Percentiles rank a stretch among this genome's conserved stretches.
Evolutionary conservation across 73 alveolate genomes (phyloP).

Genomic region (Paraurostyla sp.): DNA sequence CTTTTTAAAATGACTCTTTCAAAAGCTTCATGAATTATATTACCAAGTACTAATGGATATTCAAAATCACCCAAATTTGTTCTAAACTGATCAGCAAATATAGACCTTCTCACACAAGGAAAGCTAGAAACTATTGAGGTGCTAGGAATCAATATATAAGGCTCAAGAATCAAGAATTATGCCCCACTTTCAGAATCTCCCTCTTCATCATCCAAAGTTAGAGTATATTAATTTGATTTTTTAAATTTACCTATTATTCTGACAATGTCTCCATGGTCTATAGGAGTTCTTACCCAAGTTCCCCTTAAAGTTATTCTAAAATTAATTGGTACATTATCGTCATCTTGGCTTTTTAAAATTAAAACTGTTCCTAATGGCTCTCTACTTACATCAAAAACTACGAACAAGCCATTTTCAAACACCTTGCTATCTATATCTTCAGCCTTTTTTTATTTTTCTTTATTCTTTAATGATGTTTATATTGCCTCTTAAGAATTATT

Average conservation of each 20-base stretch:
- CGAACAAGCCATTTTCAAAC: conserved; percentile 35
- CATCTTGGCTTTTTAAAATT: conserved; percentile 27
- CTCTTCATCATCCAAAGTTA: conserved; percentile 44
- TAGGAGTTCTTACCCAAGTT: conserved; percentile 52
- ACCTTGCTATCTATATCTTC: conserved; percentile 45
- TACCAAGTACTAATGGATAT: conserved; percentile 45
- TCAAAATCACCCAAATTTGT: conserved; percentile 8
- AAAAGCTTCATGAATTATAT: conserved; percentile 56
- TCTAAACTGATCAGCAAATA: conserved; percentile 45
- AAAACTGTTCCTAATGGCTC: conserved; percentile 56
- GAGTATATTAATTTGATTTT: conserved; percentile 33
- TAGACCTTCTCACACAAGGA: conserved; percentile 56
- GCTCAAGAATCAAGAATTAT: conserved; percentile 34
- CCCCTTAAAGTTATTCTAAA: conserved; percentile 52
- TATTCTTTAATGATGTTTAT: neutral
- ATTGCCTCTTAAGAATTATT: conserved; percentile 45
- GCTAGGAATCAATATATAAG: conserved; percentile 8
- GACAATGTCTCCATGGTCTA: conserved; percentile 50
- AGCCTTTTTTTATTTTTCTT: neutral
- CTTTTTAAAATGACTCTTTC: neutral
- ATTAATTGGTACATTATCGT: conserved; percentile 50
- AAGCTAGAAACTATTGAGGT: conserved; percentile 41
- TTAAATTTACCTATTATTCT: conserved; percentile 43
- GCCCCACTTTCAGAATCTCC: conserved; percentile 35
- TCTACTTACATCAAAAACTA: conserved; percentile 50